Evolutionary conservation across 2,329 filamentous ascomycete species (phyloP).

Genomic region (Scedosporium minutisporum): DNA sequence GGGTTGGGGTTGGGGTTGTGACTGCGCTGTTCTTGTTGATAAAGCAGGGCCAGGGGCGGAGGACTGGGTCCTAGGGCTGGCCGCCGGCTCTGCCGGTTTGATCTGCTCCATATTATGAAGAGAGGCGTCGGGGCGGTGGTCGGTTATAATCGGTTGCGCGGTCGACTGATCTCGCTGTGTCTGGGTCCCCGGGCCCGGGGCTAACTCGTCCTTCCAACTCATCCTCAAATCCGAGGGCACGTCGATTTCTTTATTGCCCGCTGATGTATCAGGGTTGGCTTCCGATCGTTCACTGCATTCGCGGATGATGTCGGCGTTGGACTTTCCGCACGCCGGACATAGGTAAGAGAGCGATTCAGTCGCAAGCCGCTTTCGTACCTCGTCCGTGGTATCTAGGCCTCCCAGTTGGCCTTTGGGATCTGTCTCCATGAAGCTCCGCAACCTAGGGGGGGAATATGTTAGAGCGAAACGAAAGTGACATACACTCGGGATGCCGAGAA

Average conservation of each 20-base stretch:
- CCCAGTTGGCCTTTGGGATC: constrained; percentile 82
- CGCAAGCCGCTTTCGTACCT: constrained; percentile 60
- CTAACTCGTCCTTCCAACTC: constrained; percentile 65
- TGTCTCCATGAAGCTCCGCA: constrained; percentile 88
- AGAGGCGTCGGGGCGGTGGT: constrained; percentile 31
- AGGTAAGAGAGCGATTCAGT: constrained; percentile 53
- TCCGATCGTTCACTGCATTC: constrained; percentile 51
- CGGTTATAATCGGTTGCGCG: constrained; percentile 29
- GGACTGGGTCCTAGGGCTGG: not conserved
- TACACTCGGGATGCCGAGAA: not conserved
- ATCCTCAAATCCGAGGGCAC: constrained; percentile 50
- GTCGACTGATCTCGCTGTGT: constrained; percentile 3
- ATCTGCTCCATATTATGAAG: not conserved
- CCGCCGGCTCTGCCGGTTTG: not conserved
- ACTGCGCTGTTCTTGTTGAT: not conserved
- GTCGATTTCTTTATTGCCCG: constrained; percentile 31
- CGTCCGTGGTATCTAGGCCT: constrained; percentile 67
- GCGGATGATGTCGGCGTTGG: constrained; percentile 63
- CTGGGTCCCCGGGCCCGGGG: constrained; percentile 18
- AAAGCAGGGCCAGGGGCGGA: not conserved
- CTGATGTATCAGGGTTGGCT: constrained; percentile 26
- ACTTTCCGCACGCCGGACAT: constrained; percentile 61
- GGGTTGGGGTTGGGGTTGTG: not conserved
- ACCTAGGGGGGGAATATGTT: constrained; percentile 20
- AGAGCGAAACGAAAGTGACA: not conserved